A percentile compares a stretch with the other conserved stretches of the same genome.
These are phyloP conservation scores for Stachybotrys chartarum DNA, from an alignment of 2,329 filamentous ascomycete species.

Conservation along the genomic window DNA sequence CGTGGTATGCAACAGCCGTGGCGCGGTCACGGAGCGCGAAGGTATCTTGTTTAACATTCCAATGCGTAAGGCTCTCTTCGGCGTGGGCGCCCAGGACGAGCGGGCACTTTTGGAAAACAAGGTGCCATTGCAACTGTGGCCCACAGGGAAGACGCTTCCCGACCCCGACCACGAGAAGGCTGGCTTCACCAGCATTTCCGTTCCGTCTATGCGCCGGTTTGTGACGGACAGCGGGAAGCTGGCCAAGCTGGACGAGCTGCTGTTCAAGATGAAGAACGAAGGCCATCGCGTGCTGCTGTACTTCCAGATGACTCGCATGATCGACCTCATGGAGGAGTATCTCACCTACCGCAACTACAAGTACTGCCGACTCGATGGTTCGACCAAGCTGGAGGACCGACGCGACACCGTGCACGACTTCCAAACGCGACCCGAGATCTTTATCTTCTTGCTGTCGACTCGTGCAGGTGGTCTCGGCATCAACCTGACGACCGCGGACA, in stretches of 20 bases:
- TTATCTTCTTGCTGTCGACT: conserved; percentile 93
- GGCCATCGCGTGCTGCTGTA: conserved; percentile 92
- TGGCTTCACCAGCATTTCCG: conserved; percentile 82
- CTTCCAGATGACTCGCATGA: conserved; percentile 99
- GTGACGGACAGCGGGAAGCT: conserved; percentile 97
- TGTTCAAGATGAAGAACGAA: conserved; percentile 84
- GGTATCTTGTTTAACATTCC: conserved; percentile 70
- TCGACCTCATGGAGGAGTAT: conserved; percentile 98
- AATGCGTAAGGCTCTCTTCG: conserved; percentile 70
- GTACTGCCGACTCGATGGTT: conserved; percentile 93
- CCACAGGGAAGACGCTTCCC: conserved; percentile 61
- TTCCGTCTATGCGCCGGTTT: conserved; percentile 95
- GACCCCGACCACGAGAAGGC: conserved; percentile 72
- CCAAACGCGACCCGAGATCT: conserved; percentile 89
- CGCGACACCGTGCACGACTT: conserved; percentile 95
- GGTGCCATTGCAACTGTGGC: conserved; percentile 57
- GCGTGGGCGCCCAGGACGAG: conserved; percentile 58
- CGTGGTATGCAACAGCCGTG: conserved; percentile 65
- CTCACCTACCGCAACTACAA: conserved; percentile 98
- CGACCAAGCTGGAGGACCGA: conserved; percentile 93
- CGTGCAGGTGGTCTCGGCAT: conserved; percentile 97
- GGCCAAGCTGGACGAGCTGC: conserved; percentile 78
- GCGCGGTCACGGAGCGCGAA: conserved; percentile 58
- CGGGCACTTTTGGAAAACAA: conserved; percentile 67
- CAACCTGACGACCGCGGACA: conserved; percentile 93